These are phyloP conservation scores for Hapsidospora chrysogenum DNA, from an alignment of 495 filamentous ascomycete species.

Conservation along the genomic window DNA sequence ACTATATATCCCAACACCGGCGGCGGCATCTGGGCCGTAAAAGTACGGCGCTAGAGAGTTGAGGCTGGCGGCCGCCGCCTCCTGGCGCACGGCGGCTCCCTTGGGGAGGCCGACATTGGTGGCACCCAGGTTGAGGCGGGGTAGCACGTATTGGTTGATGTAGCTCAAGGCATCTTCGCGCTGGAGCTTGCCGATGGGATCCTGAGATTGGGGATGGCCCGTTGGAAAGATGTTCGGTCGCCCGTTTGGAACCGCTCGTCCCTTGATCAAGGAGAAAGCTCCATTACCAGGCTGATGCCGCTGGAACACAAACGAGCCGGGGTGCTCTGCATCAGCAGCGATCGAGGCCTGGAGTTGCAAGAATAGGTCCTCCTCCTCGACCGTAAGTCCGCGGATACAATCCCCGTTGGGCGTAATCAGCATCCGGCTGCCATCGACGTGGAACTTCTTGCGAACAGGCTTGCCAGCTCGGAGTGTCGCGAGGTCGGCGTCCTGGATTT, in stretches of 20 bases:
- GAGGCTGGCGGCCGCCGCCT: conserved; percentile 12
- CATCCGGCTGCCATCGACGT: conserved; percentile 30
- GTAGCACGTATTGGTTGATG: conserved; percentile 50
- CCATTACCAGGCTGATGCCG: conserved; percentile 23
- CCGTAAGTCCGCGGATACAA: conserved; percentile 56
- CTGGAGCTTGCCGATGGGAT: conserved; percentile 38
- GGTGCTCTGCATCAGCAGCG: conserved; percentile 19
- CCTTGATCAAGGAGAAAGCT: conserved; percentile 36
- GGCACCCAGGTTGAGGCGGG: conserved; percentile 27
- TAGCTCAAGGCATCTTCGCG: conserved; percentile 45
- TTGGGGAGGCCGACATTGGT: conserved; percentile 18
- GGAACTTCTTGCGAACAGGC: conserved; percentile 28
- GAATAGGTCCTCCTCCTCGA: conserved; percentile 62
- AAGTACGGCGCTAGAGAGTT: conserved; percentile 27
- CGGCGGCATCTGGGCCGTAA: conserved; percentile 13
- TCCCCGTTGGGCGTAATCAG: conserved; percentile 68
- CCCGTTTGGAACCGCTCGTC: conserved; percentile 37
- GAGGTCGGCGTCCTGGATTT: conserved; percentile 3
- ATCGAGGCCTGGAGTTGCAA: conserved; percentile 53
- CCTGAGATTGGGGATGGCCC: conserved; percentile 21
- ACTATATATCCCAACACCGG: conserved; percentile 5
- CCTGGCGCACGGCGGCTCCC: conserved; percentile 1
- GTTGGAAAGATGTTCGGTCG: conserved; percentile 34
- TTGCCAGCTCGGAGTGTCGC: conserved; percentile 25
- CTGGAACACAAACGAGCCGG: conserved; percentile 30